Evolutionary conservation across 1,284 basidiomycete species (phyloP).

Genomic region (Inonotus obliquus): DNA sequence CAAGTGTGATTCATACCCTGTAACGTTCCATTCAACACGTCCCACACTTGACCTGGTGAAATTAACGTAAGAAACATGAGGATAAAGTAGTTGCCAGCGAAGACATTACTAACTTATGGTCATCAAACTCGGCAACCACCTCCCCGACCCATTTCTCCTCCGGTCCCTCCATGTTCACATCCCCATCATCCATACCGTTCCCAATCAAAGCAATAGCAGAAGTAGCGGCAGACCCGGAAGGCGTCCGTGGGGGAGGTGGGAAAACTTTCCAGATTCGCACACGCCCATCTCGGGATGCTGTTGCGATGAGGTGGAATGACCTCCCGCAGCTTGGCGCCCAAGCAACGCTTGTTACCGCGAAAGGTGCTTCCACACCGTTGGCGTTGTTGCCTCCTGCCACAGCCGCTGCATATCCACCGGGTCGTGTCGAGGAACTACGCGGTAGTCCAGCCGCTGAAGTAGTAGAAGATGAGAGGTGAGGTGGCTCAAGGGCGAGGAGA

Average conservation of each 20-base stretch:
- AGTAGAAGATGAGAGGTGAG: not conserved
- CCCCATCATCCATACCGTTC: constrained; percentile 29
- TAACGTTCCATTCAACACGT: constrained; percentile 84
- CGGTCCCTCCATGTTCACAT: constrained; percentile 36
- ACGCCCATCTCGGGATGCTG: constrained; percentile 79
- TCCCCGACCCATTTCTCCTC: constrained; percentile 66
- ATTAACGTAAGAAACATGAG: constrained; percentile 15
- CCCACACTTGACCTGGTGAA: constrained; percentile 43
- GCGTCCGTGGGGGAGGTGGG: constrained; percentile 37
- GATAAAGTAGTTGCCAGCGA: not conserved
- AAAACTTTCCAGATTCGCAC: constrained; percentile 84
- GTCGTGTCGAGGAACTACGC: constrained; percentile 15
- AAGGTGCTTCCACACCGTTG: constrained; percentile 32
- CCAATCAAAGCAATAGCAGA: constrained; percentile 31
- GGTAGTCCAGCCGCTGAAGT: constrained; percentile 19
- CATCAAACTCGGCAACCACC: constrained; percentile 81
- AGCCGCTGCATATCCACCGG: constrained; percentile 17
- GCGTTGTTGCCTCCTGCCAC: not conserved
- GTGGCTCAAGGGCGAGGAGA: constrained; percentile 27
- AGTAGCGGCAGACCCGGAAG: constrained; percentile 11
- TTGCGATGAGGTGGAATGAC: constrained; percentile 88
- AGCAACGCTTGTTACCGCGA: constrained; percentile 72
- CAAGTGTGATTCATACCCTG: constrained; percentile 49
- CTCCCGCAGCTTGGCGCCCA: constrained; percentile 93
- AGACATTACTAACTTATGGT: constrained; percentile 58